A percentile compares a stretch with the other conserved stretches of the same genome.
These are phyloP conservation scores for sorghum (Sorghum bicolor) DNA, from an alignment of 176 grass and related monocot species.

Conservation along the genomic window DNA sequence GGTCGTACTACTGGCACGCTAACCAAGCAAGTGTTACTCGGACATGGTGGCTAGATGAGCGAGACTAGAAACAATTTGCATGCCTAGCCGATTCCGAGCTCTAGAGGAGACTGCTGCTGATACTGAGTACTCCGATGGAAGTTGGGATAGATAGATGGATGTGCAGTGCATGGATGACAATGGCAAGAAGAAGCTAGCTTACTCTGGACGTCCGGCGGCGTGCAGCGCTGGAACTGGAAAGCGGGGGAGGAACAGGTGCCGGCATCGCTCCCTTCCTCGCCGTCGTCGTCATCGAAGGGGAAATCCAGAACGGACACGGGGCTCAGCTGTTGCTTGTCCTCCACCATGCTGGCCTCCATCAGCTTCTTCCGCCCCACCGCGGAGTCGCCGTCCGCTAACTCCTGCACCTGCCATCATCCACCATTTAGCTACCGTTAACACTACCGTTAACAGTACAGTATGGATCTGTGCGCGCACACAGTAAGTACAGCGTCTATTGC, in stretches of 20 bases:
- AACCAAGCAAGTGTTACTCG: not conserved
- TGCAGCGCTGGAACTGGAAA: slow-evolving; percentile 11
- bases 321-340: slow-evolving; percentile 75
- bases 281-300: slow-evolving; percentile 46
- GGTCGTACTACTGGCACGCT: slow-evolving; percentile 9
- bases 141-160: not conserved
- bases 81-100: not conserved
- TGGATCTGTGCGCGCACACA: not conserved
- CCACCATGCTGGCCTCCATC: slow-evolving; percentile 10
- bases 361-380: slow-evolving; percentile 15
- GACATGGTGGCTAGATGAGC: not conserved
- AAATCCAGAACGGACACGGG: slow-evolving; percentile 76
- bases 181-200: slow-evolving; percentile 2
- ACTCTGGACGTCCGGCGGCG: not conserved
- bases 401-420: not conserved
- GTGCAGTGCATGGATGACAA: not conserved
- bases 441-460: no score
- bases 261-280: slow-evolving; percentile 35
- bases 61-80: not conserved
- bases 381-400: slow-evolving; percentile 3
- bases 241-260: slow-evolving; percentile 32
- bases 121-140: no score
- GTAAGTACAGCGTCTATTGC: not conserved
- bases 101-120: no score
- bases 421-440: not conserved